phyloP scores from a whole-genome alignment of 2,329 filamentous ascomycete genomes.

The Trichoderma cornu-damae region DNA sequence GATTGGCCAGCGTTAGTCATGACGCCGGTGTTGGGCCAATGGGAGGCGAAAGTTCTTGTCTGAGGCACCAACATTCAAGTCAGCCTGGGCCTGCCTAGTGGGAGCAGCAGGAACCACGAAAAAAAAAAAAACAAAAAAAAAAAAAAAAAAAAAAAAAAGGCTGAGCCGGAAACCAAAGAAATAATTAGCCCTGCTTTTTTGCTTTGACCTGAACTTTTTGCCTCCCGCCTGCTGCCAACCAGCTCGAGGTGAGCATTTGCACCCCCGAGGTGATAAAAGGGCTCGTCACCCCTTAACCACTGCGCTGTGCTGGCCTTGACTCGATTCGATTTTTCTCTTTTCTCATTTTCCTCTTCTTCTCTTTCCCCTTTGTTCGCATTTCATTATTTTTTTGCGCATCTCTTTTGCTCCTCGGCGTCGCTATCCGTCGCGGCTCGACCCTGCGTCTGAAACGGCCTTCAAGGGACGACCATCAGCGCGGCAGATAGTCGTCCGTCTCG shows the following conservation, averaged over 20 bases:
- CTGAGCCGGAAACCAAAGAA: slow-evolving; percentile 23
- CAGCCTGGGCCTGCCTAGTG: background rate
- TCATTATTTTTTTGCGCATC: background rate
- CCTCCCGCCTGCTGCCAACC: slow-evolving; percentile 21
- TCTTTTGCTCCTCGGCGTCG: slow-evolving; percentile 4
- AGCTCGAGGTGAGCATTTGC: slow-evolving; percentile 19
- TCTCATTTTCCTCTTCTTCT: slow-evolving; percentile 22
- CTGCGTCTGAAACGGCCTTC: background rate
- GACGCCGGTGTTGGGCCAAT: slow-evolving; percentile 27
- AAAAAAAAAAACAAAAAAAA: slow-evolving; percentile 30
- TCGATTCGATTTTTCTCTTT: slow-evolving; percentile 15
- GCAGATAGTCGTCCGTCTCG: background rate
- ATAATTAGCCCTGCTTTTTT: slow-evolving; percentile 19
- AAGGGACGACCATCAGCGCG: background rate
- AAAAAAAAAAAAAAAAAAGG: slow-evolving; percentile 37
- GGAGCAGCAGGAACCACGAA: slow-evolving; percentile 21
- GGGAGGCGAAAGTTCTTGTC: slow-evolving; percentile 29
- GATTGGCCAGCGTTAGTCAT: slow-evolving; percentile 32
- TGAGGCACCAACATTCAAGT: slow-evolving; percentile 34
- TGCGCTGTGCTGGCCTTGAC: slow-evolving; percentile 21
- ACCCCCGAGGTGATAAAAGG: slow-evolving; percentile 30
- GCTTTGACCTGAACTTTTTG: slow-evolving; percentile 27
- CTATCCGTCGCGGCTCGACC: slow-evolving; percentile 15
- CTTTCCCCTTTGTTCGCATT: slow-evolving; percentile 9
- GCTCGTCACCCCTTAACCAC: slow-evolving; percentile 23